Conservation (phyloP, 2,329 filamentous ascomycete genomes). For the Apiospora arundinis region DNA sequence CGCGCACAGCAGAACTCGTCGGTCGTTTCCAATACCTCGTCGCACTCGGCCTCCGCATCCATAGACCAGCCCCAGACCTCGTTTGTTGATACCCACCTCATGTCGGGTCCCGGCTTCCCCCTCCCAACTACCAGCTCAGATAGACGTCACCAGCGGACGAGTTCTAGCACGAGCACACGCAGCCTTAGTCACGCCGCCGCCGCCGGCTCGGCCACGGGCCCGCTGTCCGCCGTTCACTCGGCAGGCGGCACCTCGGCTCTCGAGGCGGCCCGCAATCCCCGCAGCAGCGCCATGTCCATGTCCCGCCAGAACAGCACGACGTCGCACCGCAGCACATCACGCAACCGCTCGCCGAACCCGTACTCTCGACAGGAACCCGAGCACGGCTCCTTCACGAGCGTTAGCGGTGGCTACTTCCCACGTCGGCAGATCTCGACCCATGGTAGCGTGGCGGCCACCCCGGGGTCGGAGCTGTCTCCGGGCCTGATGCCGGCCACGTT, state of each 20-base stretch:
- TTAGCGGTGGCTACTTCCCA: conserved; percentile 40
- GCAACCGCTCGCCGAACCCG: conserved; percentile 41
- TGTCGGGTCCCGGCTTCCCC: conserved; percentile 64
- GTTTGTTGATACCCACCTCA: conserved; percentile 56
- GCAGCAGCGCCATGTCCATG: conserved; percentile 47
- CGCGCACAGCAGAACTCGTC: conserved; percentile 73
- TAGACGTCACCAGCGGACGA: conserved; percentile 63
- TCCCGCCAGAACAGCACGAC: conserved; percentile 61
- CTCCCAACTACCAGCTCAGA: conserved; percentile 55
- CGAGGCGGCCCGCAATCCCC: conserved; percentile 53
- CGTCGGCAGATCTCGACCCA: conserved; percentile 43
- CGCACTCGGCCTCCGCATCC: conserved; percentile 59
- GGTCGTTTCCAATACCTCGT: conserved; percentile 70
- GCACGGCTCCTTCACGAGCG: conserved; percentile 37
- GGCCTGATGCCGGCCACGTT: conserved; percentile 62
- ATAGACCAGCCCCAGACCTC: conserved; percentile 50
- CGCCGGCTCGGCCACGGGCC: conserved; percentile 45
- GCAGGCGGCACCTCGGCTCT: conserved; percentile 48
- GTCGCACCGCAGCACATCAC: conserved; percentile 60
- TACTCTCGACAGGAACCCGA: conserved; percentile 48
- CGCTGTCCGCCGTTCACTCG: conserved; percentile 41
- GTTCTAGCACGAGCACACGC: conserved; percentile 60
- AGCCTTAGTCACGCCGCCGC: conserved; percentile 54
- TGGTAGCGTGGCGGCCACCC: conserved; percentile 49
- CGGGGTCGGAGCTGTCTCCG: conserved; percentile 56